Conservation (phyloP, 1,284 basidiomycete species). For the Malassezia yamatoensis region DNA sequence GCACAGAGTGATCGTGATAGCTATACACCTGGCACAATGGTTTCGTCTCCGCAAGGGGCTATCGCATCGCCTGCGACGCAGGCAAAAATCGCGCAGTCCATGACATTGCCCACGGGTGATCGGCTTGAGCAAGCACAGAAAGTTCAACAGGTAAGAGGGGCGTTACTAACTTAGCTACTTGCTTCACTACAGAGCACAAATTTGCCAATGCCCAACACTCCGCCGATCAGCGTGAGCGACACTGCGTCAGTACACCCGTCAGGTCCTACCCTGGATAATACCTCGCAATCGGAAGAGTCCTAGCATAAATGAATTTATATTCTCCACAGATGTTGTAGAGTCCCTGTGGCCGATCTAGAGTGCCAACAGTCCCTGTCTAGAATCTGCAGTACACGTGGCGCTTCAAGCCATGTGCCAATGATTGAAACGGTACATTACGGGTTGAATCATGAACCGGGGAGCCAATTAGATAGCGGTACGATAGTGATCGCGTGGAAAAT, state of each 20-base stretch:
- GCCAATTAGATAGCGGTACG: no score
- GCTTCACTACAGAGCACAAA: slow-evolving; percentile 15
- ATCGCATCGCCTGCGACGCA: background rate
- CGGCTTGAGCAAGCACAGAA: slow-evolving; percentile 47
- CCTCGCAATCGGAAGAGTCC: no score
- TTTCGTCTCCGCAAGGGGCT: background rate
- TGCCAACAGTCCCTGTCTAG: no score
- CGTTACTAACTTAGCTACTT: slow-evolving; percentile 22
- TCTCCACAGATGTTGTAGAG: no score
- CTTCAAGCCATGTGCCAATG: no score
- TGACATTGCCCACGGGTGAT: slow-evolving; percentile 7
- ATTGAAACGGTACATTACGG: no score
- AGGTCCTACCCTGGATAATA: no score
- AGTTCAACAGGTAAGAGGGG: slow-evolving; percentile 29
- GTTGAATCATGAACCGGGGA: no score
- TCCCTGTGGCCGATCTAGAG: no score
- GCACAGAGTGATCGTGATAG: slow-evolving; percentile 46
- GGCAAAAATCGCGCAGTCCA: background rate
- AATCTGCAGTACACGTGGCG: no score
- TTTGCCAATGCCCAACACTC: background rate
- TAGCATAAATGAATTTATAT: no score
- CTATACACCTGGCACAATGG: background rate
- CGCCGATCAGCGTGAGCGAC: background rate
- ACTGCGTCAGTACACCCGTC: background rate
- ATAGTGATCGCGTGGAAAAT: no score